Conservation (phyloP, 2,329 filamentous ascomycete genomes). For the Pseudophaeomoniella oleicola region DNA sequence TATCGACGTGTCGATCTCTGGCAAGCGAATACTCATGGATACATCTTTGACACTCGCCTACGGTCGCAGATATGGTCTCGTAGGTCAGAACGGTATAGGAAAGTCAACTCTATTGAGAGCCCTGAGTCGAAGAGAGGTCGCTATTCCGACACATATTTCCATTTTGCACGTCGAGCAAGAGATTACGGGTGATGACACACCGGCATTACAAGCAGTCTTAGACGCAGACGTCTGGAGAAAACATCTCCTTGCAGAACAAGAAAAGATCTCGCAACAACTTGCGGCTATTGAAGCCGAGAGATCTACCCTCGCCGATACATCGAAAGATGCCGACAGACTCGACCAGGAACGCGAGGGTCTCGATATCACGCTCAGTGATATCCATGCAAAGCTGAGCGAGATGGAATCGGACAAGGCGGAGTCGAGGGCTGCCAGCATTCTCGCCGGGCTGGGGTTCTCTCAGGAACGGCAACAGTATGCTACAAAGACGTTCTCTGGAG, state of each 20-base stretch:
- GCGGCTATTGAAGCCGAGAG: conserved; percentile 64
- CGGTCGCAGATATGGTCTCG: conserved; percentile 86
- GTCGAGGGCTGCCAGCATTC: conserved; percentile 83
- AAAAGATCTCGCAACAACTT: conserved; percentile 67
- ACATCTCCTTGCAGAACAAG: conserved; percentile 78
- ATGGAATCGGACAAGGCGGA: conserved; percentile 99
- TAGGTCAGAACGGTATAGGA: conserved; percentile 98
- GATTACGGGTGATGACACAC: conserved; percentile 90
- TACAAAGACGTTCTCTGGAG: conserved; percentile 96
- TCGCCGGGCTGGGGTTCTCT: conserved; percentile 94
- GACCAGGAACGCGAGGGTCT: conserved; percentile 81
- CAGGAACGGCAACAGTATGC: conserved; percentile 79
- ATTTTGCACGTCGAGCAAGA: conserved; percentile 99
- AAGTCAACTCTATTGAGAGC: conserved; percentile 90
- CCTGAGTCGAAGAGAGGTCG: conserved; percentile 79
- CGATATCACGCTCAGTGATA: conserved; percentile 78
- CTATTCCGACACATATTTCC: conserved; percentile 92
- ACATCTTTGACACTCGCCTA: conserved; percentile 83
- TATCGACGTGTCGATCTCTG: conserved; percentile 85
- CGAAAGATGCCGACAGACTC: conserved; percentile 69
- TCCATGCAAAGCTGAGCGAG: conserved; percentile 82
- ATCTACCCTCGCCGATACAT: conserved; percentile 74
- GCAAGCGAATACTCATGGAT: conserved; percentile 76
- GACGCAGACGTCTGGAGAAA: conserved; percentile 99
- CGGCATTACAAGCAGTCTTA: conserved; percentile 83